Evolutionary conservation across 2,329 filamentous ascomycete species (phyloP).

Genomic region (Leptographium galeiforme): DNA sequence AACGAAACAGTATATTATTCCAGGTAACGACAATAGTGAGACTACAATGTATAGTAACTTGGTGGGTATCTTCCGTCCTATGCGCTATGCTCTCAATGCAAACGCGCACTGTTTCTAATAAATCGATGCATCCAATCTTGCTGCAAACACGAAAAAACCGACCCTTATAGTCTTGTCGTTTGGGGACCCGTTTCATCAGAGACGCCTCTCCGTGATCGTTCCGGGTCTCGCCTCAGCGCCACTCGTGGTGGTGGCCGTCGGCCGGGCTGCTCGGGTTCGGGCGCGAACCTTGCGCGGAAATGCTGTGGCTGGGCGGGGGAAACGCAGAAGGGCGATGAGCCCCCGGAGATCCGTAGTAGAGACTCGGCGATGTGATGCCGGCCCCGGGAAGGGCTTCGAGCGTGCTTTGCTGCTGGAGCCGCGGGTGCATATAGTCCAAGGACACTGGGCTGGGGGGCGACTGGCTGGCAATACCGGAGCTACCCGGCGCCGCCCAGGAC

Average conservation of each 20-base stretch:
- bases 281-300: not conserved
- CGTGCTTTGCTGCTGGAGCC: not conserved
- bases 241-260: not conserved
- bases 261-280: not conserved
- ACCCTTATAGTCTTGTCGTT: not conserved
- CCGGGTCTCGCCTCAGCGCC: not conserved
- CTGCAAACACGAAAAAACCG: not conserved
- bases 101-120: conserved; percentile 1
- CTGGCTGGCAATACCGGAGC: not conserved
- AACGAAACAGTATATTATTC: not conserved
- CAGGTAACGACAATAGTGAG: not conserved
- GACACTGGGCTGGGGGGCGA: not conserved
- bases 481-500: not conserved
- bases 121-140: not conserved
- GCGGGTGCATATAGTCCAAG: not conserved
- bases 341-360: not conserved
- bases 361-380: not conserved
- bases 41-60: not conserved
- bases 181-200: not conserved
- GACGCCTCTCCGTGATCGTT: not conserved
- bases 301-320: not conserved
- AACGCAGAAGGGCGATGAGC: not conserved
- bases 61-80: conserved; percentile 3
- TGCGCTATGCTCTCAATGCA: not conserved
- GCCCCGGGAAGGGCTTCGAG: too few species aligned